Evolutionary conservation across 2,329 filamentous ascomycete genomes (phyloP), one percentile per base, ranked within the genome.

Genomic region (Ilyonectria robusta): DNA sequence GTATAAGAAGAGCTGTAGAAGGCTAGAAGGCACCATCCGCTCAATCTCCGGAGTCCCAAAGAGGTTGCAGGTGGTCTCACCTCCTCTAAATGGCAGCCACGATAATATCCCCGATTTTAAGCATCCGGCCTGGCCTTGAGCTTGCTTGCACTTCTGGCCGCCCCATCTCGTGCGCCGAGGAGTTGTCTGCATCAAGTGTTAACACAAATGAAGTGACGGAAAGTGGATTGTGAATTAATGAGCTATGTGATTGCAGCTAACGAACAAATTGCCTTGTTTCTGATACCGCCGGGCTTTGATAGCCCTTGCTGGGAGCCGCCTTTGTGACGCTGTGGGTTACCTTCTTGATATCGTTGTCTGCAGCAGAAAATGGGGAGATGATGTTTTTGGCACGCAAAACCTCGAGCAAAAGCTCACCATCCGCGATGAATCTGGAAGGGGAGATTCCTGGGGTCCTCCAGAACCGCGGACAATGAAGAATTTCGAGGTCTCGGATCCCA

Each of bases 401-500:
- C 5, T 10, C 7, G 11, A 51, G 15, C 35, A 23, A 10, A 48
- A 26, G 21, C 26, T 53, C 11, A 33, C 26, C 29, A 17, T 46
- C 54, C 26, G 44, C 13, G 55, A 62, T 54, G 35, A 37, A 42
- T 40, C 26, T n/a, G 42, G 55, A 40, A 19, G 59, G 10, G 33
- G 44, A 19, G 62, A 19, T 54, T 55, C 35, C 13, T 23, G 31
- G 59, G 15, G 33, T 7, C 29, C 11, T 60, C 59, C 58, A 33
- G 57, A 59, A 44, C 59, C 50, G 60, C 42, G 54, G 51, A 55
- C 21, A 57, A 66, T 66, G 62, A 69, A 72, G 55, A 61, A 69
- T 63, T 46, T 46, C 55, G 66, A 48, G 66, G 59, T 66, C 59
- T 76, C 67, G 66, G 73, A 76, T 75, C 67, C 59, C 50, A 76